A percentile compares a stretch with the other conserved stretches of the same genome.
phyloP scores from a whole-genome alignment of 768 basidiomycete species.

The Kwoniella dejecticola region DNA sequence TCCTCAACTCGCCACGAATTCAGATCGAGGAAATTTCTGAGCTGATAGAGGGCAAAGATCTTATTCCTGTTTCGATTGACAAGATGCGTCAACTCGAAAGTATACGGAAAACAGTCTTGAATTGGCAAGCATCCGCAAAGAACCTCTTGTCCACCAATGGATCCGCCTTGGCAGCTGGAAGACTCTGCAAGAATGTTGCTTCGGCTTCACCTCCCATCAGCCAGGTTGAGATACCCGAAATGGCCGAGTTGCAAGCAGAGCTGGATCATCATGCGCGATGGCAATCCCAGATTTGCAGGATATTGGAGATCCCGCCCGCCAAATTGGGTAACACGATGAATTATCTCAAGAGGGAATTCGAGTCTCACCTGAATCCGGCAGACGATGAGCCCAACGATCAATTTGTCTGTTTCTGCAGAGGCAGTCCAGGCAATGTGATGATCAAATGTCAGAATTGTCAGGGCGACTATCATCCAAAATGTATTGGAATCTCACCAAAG shows the following conservation, averaged over 20 bases:
- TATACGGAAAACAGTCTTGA: slow-evolving; percentile 57
- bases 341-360: slow-evolving; percentile 22
- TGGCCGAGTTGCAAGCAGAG: slow-evolving; percentile 44
- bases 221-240: slow-evolving; percentile 47
- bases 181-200: slow-evolving; percentile 43
- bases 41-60: slow-evolving; percentile 67
- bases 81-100: slow-evolving; percentile 69
- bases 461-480: slow-evolving; percentile 51
- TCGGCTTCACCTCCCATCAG: slow-evolving; percentile 37
- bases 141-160: slow-evolving; percentile 25
- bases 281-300: slow-evolving; percentile 22
- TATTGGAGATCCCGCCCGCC: slow-evolving; percentile 23
- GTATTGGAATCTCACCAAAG: slow-evolving; percentile 36
- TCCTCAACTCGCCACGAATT: slow-evolving; percentile 55
- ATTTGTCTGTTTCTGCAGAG: slow-evolving; percentile 51
- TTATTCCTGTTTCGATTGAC: slow-evolving; percentile 66
- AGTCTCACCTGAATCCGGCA: slow-evolving; percentile 35
- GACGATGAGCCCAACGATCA: slow-evolving; percentile 34
- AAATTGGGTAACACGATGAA: slow-evolving; percentile 25
- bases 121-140: slow-evolving; percentile 40
- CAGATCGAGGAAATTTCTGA: slow-evolving; percentile 75
- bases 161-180: slow-evolving; percentile 27
- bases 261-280: slow-evolving; percentile 44
- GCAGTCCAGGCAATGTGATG: slow-evolving; percentile 37
- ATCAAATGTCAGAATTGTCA: slow-evolving; percentile 44